Percentiles rank a stretch among this genome's conserved stretches.
Evolutionary conservation across 2,329 filamentous ascomycete genomes (phyloP).

Genomic region (Metarhizium anisopliae): DNA sequence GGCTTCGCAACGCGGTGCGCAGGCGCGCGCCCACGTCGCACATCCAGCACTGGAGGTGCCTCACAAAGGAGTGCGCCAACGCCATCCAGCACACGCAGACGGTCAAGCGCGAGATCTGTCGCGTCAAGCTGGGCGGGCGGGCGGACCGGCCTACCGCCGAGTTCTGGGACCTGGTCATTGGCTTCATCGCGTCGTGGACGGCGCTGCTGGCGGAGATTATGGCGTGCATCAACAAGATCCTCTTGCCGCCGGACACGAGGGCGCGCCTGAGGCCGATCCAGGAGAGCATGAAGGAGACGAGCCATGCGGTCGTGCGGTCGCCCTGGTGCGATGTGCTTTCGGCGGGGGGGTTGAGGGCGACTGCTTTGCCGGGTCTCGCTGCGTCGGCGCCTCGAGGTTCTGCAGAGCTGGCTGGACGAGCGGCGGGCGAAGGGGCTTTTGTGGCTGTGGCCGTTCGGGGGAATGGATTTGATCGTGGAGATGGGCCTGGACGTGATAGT

Average conservation of each 20-base stretch:
- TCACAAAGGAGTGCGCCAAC: no score
- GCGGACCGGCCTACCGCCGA: no score
- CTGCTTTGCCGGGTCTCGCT: no score
- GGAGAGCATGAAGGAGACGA: background rate
- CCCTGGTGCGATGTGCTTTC: background rate
- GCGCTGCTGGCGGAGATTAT: background rate
- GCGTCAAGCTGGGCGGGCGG: background rate
- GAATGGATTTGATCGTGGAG: constrained; percentile 17
- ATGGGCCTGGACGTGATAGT: background rate
- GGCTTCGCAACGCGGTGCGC: no score
- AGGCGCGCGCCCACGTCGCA: background rate
- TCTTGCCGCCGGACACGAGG: background rate
- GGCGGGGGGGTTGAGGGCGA: no score
- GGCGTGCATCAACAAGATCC: background rate
- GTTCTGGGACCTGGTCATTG: background rate
- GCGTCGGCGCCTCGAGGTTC: no score
- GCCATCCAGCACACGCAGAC: background rate
- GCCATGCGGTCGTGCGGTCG: background rate
- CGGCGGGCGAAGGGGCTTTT: constrained; percentile 18
- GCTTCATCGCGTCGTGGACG: background rate
- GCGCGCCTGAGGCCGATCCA: background rate
- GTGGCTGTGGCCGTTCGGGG: constrained; percentile 17
- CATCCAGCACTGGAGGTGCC: background rate
- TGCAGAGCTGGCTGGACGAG: no score
- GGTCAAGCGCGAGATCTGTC: background rate